These are phyloP conservation scores for Schwanniomyces sp. DNA, from an alignment of 805 yeast species.

Conservation along the genomic window DNA sequence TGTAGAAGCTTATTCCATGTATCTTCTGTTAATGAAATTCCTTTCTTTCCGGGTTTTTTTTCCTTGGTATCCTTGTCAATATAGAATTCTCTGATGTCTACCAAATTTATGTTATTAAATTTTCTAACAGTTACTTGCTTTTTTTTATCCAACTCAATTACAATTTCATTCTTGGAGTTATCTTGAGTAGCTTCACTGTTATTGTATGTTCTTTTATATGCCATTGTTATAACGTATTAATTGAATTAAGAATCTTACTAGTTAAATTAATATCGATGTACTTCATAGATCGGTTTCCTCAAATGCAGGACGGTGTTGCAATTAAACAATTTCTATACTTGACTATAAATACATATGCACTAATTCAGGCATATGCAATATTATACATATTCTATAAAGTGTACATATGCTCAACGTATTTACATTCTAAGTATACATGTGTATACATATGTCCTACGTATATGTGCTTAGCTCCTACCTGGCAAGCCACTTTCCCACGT, in stretches of 20 bases:
- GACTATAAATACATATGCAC: too few species aligned
- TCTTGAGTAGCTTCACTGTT: neutral
- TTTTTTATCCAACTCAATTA: conserved; percentile 33
- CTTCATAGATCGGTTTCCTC: neutral
- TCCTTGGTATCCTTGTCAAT: conserved; percentile 53
- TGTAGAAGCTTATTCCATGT: conserved; percentile 53
- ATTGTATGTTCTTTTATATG: conserved; percentile 10
- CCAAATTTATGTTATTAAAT: conserved; percentile 63
- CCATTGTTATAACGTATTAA: conserved; percentile 8
- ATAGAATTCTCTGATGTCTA: conserved; percentile 86
- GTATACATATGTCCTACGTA: neutral
- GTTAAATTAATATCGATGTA: neutral
- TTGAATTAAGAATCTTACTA: neutral
- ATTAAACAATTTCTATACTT: too few species aligned
- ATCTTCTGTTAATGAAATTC: conserved; percentile 58
- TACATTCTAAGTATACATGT: neutral
- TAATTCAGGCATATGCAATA: neutral
- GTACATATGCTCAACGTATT: neutral
- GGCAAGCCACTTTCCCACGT: conserved; percentile 55
- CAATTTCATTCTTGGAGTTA: conserved; percentile 8
- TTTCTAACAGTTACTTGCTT: conserved; percentile 74
- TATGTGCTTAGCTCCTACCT: neutral
- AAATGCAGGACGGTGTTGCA: too few species aligned
- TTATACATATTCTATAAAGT: neutral
- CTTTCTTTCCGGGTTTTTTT: conserved; percentile 80